A percentile compares a stretch with the other conserved stretches of the same genome.
phyloP scores from a whole-genome alignment of 108 stramenopile species.

The Cyclotella kingstonii region DNA sequence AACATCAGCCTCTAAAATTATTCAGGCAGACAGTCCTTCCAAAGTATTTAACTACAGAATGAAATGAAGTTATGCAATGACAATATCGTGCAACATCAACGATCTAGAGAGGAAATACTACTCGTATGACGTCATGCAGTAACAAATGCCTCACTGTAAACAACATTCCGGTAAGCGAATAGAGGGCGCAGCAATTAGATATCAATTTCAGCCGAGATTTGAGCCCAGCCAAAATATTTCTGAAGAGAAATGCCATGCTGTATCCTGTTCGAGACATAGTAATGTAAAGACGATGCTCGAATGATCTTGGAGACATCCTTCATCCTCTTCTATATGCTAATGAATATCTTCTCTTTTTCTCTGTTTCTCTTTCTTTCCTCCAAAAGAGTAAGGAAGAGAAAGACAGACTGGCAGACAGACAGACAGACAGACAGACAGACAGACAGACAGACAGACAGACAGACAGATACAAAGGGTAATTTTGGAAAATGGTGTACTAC shows the following conservation, averaged over 20 bases:
- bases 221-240: slow-evolving; percentile 22
- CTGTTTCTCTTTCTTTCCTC: no score
- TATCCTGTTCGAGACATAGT: slow-evolving; percentile 34
- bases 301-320: slow-evolving; percentile 26
- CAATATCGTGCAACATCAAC: background rate
- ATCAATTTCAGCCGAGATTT: slow-evolving; percentile 25
- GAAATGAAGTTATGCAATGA: slow-evolving; percentile 2
- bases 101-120: background rate
- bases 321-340: no score
- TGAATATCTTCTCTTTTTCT: no score
- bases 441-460: no score
- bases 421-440: no score
- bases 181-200: slow-evolving; percentile 34
- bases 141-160: slow-evolving; percentile 34
- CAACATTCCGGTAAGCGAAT: slow-evolving; percentile 42
- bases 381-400: no score
- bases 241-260: slow-evolving; percentile 23
- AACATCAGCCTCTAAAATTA: no score
- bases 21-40: no score
- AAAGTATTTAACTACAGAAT: no score
- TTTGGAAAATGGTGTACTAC: no score
- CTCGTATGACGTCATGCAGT: background rate
- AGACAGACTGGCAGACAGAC: no score
- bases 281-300: slow-evolving; percentile 32
- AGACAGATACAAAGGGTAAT: no score